Evolutionary conservation across 1,284 basidiomycete species (phyloP), one percentile per base, ranked within the genome.

Genomic region (Trichosporon ovoides): DNA sequence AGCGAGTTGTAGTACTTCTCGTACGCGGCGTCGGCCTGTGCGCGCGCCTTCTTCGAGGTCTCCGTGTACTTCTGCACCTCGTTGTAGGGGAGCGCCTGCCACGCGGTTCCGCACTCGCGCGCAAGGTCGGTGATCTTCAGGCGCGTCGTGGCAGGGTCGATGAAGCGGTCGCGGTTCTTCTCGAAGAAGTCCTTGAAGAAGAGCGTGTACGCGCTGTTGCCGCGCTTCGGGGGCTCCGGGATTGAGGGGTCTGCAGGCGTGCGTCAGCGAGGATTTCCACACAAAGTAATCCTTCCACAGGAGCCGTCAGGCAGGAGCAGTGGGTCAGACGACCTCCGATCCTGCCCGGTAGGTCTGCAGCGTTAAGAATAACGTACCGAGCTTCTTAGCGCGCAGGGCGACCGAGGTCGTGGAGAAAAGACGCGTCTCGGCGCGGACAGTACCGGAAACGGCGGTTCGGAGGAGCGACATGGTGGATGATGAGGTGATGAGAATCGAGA

Each of bases 121-220:
- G 66, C 52, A 12, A 66, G 7, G 0, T 52, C 50, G 2, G 36
- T 33, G 38, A 72, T 53, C 22, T 61, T 43, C 20, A 65, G 14
- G 52, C 69, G 66, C 33, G 66, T 66, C 12, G 40, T 53, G 14
- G 50, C 19, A 6, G 28, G 12, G 24, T 49, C 34, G 9, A 50
- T n/a, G 38, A 56, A 52, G 3, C 51, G 24, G 22, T 56, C 48
- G 38, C 61, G 31, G 55, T 57, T 38, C 19, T 31, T 11, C 24
- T 13, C 7, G 52, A 38, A 62, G 38, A 36, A 65, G 7, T 60
- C 55, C 33, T 53, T 51, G 65, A 64, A 60, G 56, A 70, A 74
- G 52, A 65, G 56, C 7, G 60, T 59, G 65, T 68, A 75, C 5
- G 68, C 51, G 3, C 63, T 58, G 13, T 57, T 60, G 10, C 48